phyloP scores from a whole-genome alignment of 305 asterid genomes.

The Fraxinus sp. region DNA sequence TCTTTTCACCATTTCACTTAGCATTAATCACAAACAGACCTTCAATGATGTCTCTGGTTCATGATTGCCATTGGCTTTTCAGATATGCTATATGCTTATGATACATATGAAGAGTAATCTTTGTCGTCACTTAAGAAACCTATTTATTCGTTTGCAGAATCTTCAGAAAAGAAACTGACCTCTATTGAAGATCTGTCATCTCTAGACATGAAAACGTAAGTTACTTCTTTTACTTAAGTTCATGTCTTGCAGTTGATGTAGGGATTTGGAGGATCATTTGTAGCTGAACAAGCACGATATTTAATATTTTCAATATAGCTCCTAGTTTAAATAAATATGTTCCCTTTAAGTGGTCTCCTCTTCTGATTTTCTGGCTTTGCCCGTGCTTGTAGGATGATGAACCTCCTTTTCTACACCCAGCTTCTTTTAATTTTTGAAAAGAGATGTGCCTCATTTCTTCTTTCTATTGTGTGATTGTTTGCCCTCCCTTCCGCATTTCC shows the following conservation, averaged over 20 bases:
- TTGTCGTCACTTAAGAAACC: conserved; percentile 13
- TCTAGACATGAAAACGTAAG: conserved; percentile 84
- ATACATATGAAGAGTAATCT: neutral
- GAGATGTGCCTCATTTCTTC: neutral
- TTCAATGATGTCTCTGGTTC: neutral
- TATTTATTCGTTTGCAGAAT: conserved; percentile 45
- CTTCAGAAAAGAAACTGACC: conserved; percentile 57
- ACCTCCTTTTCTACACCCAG: neutral
- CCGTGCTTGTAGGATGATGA: neutral
- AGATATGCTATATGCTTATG: neutral
- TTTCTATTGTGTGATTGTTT: neutral
- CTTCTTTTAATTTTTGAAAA: neutral
- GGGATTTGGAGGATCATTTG: neutral
- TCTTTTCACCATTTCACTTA: neutral
- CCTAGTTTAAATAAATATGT: neutral
- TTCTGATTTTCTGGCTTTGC: neutral
- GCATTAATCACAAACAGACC: neutral
- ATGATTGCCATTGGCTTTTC: neutral
- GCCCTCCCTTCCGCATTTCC: neutral
- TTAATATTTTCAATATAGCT: neutral
- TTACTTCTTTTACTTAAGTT: neutral
- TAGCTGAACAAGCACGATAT: neutral
- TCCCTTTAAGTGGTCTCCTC: neutral
- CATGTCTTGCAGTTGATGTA: conserved; percentile 4
- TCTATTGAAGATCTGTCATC: conserved; percentile 71